A percentile compares a stretch with the other conserved stretches of the same genome.
Evolutionary conservation across 1,284 basidiomycete species (phyloP).

Genomic region (Inonotus hispidus): DNA sequence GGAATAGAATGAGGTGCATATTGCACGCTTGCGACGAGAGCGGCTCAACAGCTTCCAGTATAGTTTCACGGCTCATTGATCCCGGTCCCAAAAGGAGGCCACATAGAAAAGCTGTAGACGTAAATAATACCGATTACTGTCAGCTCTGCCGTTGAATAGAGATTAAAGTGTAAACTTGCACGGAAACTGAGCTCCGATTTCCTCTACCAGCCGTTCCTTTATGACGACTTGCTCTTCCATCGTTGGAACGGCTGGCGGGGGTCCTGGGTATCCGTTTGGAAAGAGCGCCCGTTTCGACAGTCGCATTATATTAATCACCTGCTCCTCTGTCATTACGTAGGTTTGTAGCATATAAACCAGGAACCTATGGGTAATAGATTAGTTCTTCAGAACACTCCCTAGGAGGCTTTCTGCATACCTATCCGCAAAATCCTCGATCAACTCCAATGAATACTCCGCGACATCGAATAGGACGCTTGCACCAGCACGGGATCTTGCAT

Average conservation of each 20-base stretch:
- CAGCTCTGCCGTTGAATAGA: not conserved
- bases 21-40: slow-evolving; percentile 58
- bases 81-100: slow-evolving; percentile 47
- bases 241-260: slow-evolving; percentile 59
- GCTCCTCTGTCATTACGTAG: slow-evolving; percentile 46
- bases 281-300: slow-evolving; percentile 62
- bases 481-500: slow-evolving; percentile 40
- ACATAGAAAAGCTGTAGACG: slow-evolving; percentile 26
- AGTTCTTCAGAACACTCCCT: slow-evolving; percentile 1
- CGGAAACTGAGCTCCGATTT: slow-evolving; percentile 41
- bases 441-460: slow-evolving; percentile 20
- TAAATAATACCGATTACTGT: not conserved
- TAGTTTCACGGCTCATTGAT: slow-evolving; percentile 33
- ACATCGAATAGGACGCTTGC: slow-evolving; percentile 37
- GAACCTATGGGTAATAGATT: slow-evolving; percentile 35
- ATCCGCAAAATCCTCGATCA: slow-evolving; percentile 43
- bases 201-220: slow-evolving; percentile 44
- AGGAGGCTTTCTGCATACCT: slow-evolving; percentile 34
- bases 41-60: slow-evolving; percentile 50
- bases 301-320: slow-evolving; percentile 43
- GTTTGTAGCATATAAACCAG: slow-evolving; percentile 57
- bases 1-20: slow-evolving; percentile 54
- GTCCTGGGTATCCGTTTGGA: slow-evolving; percentile 74
- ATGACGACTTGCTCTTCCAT: slow-evolving; percentile 61
- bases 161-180: slow-evolving; percentile 32